Percentiles rank a stretch among this genome's conserved stretches.
These are phyloP conservation scores for Gossypium bickii DNA, from an alignment of 345 rosid species.

Conservation along the genomic window DNA sequence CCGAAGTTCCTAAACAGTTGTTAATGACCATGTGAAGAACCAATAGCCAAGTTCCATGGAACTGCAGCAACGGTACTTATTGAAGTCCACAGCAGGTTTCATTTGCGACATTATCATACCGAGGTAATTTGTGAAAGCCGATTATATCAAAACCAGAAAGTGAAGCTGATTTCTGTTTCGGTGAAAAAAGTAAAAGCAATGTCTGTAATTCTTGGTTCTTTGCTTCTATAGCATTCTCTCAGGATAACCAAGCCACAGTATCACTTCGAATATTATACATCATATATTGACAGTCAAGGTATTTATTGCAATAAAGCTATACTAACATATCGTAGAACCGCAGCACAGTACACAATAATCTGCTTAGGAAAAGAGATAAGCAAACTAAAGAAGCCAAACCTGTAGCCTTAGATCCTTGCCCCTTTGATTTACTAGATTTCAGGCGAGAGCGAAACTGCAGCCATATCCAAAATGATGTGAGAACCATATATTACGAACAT, in stretches of 20 bases:
- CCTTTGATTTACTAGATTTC: slow-evolving; percentile 24
- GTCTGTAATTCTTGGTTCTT: background rate
- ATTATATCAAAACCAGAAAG: background rate
- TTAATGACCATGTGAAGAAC: background rate
- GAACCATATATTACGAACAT: slow-evolving; percentile 8
- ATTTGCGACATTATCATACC: background rate
- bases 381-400: slow-evolving; percentile 31
- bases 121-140: background rate
- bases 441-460: slow-evolving; percentile 27
- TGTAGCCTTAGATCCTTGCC: slow-evolving; percentile 27
- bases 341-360: background rate
- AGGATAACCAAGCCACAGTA: background rate
- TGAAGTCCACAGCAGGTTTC: background rate
- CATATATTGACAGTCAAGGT: background rate
- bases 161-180: background rate
- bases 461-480: slow-evolving; percentile 20
- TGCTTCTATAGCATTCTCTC: background rate
- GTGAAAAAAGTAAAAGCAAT: background rate
- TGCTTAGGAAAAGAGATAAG: background rate
- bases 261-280: background rate
- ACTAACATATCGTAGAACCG: background rate
- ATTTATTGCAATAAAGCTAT: background rate
- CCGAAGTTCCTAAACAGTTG: background rate
- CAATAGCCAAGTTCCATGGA: background rate
- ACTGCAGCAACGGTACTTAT: background rate